These are phyloP conservation scores for Aspergillus sp. DNA, from an alignment of 2,329 filamentous ascomycete species.

Conservation along the genomic window DNA sequence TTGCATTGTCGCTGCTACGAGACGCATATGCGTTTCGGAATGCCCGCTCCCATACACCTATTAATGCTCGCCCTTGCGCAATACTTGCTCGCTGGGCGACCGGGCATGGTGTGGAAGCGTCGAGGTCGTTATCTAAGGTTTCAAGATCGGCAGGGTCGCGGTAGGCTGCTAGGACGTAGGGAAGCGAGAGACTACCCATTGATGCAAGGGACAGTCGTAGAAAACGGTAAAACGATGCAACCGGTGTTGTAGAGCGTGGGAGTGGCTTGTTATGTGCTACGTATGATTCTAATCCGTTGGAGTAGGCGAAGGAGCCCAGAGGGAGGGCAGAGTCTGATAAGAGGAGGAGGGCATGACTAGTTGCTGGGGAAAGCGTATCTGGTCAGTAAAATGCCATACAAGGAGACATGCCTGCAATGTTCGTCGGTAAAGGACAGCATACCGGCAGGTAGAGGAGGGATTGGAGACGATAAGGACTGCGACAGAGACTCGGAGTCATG, in stretches of 20 bases:
- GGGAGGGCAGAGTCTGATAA: slow-evolving; percentile 65
- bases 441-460: slow-evolving; percentile 9
- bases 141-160: slow-evolving; percentile 50
- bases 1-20: background rate
- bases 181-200: slow-evolving; percentile 58
- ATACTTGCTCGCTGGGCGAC: slow-evolving; percentile 62
- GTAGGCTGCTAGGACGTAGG: slow-evolving; percentile 59
- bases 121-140: slow-evolving; percentile 61
- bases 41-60: slow-evolving; percentile 61
- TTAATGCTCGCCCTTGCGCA: slow-evolving; percentile 59
- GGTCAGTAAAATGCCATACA: background rate
- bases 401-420: background rate
- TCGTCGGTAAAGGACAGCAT: background rate
- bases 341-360: slow-evolving; percentile 57
- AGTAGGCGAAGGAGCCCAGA: slow-evolving; percentile 65
- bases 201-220: slow-evolving; percentile 58
- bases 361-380: slow-evolving; percentile 12
- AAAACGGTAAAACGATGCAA: slow-evolving; percentile 54
- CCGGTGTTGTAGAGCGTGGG: slow-evolving; percentile 30
- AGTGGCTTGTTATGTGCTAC: slow-evolving; percentile 55
- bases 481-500: background rate
- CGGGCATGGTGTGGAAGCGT: slow-evolving; percentile 62
- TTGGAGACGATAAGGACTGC: background rate
- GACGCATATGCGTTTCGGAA: slow-evolving; percentile 40
- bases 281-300: slow-evolving; percentile 63